A percentile compares a stretch with the other conserved stretches of the same genome.
Evolutionary conservation across 139 green algal species (phyloP).

Genomic region (Chara braunii): DNA sequence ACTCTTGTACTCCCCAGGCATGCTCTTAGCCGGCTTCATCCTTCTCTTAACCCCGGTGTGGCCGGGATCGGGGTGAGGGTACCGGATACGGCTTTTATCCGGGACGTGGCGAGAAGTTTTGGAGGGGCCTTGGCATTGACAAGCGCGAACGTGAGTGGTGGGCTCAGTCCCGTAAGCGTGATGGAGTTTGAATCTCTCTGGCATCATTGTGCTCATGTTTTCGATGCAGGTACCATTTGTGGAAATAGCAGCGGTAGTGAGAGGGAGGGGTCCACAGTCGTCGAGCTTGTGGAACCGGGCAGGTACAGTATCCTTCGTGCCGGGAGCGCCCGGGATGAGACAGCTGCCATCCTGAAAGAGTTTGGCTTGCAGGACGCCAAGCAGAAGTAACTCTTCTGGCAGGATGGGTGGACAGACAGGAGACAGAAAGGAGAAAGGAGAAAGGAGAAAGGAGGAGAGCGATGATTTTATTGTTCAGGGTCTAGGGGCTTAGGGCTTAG

Average conservation of each 20-base stretch:
- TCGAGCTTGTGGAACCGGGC: conserved; percentile 33
- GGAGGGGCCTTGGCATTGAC: conserved; percentile 37
- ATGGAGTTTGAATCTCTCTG: conserved; percentile 39
- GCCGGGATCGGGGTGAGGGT: conserved; percentile 32
- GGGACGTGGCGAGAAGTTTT: conserved; percentile 10
- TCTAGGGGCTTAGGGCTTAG: too few species aligned
- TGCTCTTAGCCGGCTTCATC: conserved; percentile 17
- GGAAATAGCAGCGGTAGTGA: too few species aligned
- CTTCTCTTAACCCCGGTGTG: conserved; percentile 37
- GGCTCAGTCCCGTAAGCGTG: conserved; percentile 5
- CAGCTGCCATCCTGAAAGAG: too few species aligned
- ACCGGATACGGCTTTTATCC: conserved; percentile 31
- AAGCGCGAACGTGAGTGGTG: conserved; percentile 41
- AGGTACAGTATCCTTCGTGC: conserved; percentile 31
- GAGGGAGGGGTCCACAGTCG: conserved; percentile 35
- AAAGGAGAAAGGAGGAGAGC: too few species aligned
- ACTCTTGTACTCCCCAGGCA: conserved; percentile 36
- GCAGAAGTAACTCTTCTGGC: too few species aligned
- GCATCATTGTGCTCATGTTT: conserved; percentile 33
- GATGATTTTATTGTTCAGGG: too few species aligned
- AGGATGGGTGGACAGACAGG: too few species aligned
- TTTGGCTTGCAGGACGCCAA: too few species aligned
- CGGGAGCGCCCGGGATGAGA: too few species aligned
- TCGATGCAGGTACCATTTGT: conserved; percentile 29
- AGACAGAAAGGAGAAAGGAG: too few species aligned